phyloP scores from a whole-genome alignment of 495 filamentous ascomycete genomes.

The Choiromyces venosus region DNA sequence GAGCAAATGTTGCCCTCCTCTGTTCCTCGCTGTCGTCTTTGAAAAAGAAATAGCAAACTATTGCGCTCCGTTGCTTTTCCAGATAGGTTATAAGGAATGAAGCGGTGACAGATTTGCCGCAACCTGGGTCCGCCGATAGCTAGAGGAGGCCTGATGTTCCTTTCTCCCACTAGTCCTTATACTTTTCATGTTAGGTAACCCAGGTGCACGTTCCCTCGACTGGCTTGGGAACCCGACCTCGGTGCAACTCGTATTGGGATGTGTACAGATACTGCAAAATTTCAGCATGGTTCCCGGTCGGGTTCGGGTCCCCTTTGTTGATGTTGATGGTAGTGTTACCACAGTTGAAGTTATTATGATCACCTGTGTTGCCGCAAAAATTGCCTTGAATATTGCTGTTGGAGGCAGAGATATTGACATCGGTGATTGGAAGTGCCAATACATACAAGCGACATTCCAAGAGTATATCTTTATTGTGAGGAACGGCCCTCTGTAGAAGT shows the following conservation, averaged over 20 bases:
- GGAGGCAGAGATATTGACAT: too few relatives aligned
- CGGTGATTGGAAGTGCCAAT: too few relatives aligned
- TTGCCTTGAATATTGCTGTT: too few relatives aligned
- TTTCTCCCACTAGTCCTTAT: slow-evolving; percentile 41
- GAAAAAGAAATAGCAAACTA: slow-evolving; percentile 47
- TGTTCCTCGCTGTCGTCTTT: slow-evolving; percentile 42
- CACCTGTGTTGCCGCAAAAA: too few relatives aligned
- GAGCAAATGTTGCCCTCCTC: slow-evolving; percentile 30
- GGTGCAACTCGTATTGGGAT: slow-evolving; percentile 41
- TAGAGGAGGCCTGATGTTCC: slow-evolving; percentile 42
- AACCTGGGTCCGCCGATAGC: slow-evolving; percentile 47
- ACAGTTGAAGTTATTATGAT: too few relatives aligned
- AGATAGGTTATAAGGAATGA: slow-evolving; percentile 41
- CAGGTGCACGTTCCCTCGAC: slow-evolving; percentile 45
- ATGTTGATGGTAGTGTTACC: background rate
- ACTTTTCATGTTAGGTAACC: slow-evolving; percentile 42
- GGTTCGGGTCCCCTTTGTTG: too few relatives aligned
- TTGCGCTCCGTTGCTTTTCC: slow-evolving; percentile 24
- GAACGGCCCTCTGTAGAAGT: too few relatives aligned
- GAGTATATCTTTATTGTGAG: too few relatives aligned
- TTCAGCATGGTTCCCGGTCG: background rate
- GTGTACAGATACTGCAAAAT: slow-evolving; percentile 1
- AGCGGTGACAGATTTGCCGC: slow-evolving; percentile 48
- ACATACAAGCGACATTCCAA: too few relatives aligned
- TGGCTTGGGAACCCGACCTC: slow-evolving; percentile 34